Evolutionary conservation across 176 grass and related monocot species (phyloP).

Genomic region (Oryza meyeriana): DNA sequence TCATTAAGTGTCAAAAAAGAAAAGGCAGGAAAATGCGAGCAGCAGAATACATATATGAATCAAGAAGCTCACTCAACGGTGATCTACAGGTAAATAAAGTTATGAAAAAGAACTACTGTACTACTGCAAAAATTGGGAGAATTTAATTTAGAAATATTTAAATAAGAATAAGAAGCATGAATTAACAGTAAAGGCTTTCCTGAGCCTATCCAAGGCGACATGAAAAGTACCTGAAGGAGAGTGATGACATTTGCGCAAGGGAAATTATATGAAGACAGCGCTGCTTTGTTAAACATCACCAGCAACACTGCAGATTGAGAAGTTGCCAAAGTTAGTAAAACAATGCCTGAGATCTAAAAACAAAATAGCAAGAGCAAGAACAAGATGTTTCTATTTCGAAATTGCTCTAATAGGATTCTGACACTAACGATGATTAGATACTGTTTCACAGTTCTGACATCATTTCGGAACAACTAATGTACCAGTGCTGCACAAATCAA

Average conservation of each 20-base stretch:
- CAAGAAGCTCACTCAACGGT: neutral
- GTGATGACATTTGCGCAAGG: conserved; percentile 95
- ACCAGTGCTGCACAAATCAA: neutral
- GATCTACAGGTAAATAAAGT: neutral
- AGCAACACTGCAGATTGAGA: conserved; percentile 72
- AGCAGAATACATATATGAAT: conserved; percentile 10
- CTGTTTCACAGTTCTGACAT: neutral
- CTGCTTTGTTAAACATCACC: conserved; percentile 99
- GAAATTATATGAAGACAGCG: conserved; percentile 90
- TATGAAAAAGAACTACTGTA: neutral
- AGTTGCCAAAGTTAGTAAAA: conserved; percentile 25
- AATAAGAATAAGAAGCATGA: too few relatives aligned
- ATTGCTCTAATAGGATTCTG: neutral
- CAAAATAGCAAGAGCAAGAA: neutral
- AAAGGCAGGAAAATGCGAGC: neutral
- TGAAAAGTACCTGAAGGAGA: conserved; percentile 85
- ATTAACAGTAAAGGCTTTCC: neutral
- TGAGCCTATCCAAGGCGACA: conserved; percentile 21
- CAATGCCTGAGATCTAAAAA: neutral
- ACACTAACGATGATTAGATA: neutral
- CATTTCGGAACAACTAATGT: neutral
- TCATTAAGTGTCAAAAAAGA: conserved; percentile 27
- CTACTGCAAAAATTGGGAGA: neutral
- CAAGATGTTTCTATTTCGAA: neutral
- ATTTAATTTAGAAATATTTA: neutral